Base-by-base conservation (phyloP, 768 basidiomycete species). In the Melanogaster broomeanus region DNA sequence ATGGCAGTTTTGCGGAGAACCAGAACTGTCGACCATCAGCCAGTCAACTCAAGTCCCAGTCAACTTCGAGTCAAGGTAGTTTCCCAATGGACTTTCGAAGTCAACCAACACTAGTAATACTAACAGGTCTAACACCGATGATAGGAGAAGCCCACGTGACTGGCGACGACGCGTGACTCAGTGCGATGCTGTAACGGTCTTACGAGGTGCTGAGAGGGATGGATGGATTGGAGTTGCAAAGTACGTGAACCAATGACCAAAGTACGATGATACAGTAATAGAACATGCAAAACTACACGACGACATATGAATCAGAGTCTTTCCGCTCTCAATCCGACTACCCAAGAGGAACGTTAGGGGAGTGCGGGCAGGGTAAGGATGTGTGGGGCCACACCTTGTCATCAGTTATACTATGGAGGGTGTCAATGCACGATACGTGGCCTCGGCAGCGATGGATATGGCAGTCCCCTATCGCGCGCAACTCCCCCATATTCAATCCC, bases 391-490 rank as follows among this genome's bases (percentile, higher is more conserved):
- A 42, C 21, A 53, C 49, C 54, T 52, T 47, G 42, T 39, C 15
- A 31, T 35, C 34, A 67, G 28, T 56, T 65, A n/a, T 39, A n/a
- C n/a, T n/a, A n/a, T 24, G 37, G 53, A 50, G 27, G 64, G 42
- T 13, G 62, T 48, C 44, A 67, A 37, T 12, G 68, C 67, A 18
- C 43, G 51, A 49, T 59, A 61, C 18, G 68, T 56, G 6, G 41
- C 44, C 50, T 67, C 65, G 19, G 66, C 67, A 37, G 66, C 66
- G 8, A 48, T 28, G 48, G 69, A 68, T 68, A 68, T 67, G 18
- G 66, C 66, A 21, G 53, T 51, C 65, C 66, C 27, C 61, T 62
- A 41, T 65, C 58, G 21, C 68, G 55, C 27, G 60, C 66, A 10
- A 53, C 30, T 12, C 52, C 53, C 12, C 66, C 66, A 28, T 67